Base-by-base conservation (phyloP, 768 basidiomycete genomes). In the Tricholoma bakamatsutake region DNA sequence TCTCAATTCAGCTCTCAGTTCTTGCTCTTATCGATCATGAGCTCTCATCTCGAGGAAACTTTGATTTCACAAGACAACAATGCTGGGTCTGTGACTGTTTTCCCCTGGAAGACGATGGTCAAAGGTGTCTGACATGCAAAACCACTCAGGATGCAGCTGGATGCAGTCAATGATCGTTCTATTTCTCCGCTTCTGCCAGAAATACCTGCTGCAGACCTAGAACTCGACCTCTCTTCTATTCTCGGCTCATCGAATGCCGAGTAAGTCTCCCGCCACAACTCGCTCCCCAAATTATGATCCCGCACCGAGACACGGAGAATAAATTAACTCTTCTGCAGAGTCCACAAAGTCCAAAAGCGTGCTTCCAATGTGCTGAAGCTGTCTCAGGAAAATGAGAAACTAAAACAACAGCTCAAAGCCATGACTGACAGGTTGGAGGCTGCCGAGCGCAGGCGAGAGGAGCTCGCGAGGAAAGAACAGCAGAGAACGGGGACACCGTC, bases 321-420 rank as follows among this genome's bases (percentile, higher is more conserved):
- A 52, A 61, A 57, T 56, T 54, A 59, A 48, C 48, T 27, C 24
- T 58, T 59, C 54, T 63, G 54, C 66, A 80, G 80, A 62, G 64
- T 72, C 47, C 75, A 73, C 53, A 80, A 78, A 68, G 71, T 80
- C 28, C 74, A 87, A 66, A 90, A 90, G 71, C 83, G 89, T 58
- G 84, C 82, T 40, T 87, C 85, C 62, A 90, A 87, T 68, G 86
- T 91, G 56, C 67, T 88, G 65, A 88, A 86, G 64, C 75, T 92
- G 34, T 77, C 85, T 18, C 77, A 87, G 72, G 89, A 92, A 76
- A 87, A 90, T 67, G 85, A 88, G 68, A 87, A 84, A 68, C 73
- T 92, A 57, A 84, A 86, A 69, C 84, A 79, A 50, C 83, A 90
- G 70, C 78, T 92, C 64, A 82, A 77, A 64, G 86, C 82, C 50